Conservation (phyloP, 108 stramenopile genomes). For the Pseudonitzschia multistriata region DNA sequence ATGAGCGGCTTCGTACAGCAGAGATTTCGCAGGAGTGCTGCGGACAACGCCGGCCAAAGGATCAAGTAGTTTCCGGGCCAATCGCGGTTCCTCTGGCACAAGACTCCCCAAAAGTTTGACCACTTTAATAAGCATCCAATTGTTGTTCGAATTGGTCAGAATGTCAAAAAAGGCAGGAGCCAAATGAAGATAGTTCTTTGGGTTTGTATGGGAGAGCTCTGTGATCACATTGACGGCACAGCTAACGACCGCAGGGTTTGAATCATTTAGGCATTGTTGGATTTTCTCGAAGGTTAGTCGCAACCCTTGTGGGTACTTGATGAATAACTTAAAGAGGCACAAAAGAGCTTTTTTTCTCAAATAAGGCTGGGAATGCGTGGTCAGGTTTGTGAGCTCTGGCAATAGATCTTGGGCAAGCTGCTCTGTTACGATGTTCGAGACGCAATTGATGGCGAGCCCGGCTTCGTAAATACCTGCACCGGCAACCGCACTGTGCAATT, state of each 20-base stretch:
- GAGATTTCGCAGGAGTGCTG: slow-evolving; percentile 93
- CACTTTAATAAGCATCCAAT: slow-evolving; percentile 99
- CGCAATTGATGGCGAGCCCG: slow-evolving; percentile 95
- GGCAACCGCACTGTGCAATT: slow-evolving; percentile 74
- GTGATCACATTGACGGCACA: slow-evolving; percentile 99
- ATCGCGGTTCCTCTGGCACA: slow-evolving; percentile 95
- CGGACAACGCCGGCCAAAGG: slow-evolving; percentile 93
- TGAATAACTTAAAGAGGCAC: slow-evolving; percentile 95
- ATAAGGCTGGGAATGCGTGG: slow-evolving; percentile 88
- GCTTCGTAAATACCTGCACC: slow-evolving; percentile 86
- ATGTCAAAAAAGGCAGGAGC: slow-evolving; percentile 98
- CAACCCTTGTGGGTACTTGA: slow-evolving; percentile 99
- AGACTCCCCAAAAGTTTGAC: slow-evolving; percentile 95
- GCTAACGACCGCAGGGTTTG: slow-evolving; percentile 88
- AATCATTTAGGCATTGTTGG: slow-evolving; percentile 88
- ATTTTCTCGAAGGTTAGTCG: slow-evolving; percentile 93
- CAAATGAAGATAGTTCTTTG: slow-evolving; percentile 95
- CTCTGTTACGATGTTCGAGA: slow-evolving; percentile 95
- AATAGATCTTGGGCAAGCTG: slow-evolving; percentile 92
- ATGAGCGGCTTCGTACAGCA: slow-evolving; percentile 95
- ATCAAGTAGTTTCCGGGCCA: slow-evolving; percentile 97
- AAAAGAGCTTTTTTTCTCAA: slow-evolving; percentile 96
- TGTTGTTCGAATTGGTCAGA: slow-evolving; percentile 92
- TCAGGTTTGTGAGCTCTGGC: slow-evolving; percentile 83
- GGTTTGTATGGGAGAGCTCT: slow-evolving; percentile 95